Percentiles rank a stretch among this genome's conserved stretches.
Conservation (phyloP, 2,329 filamentous ascomycete genomes). For the Verticillium dahliae region DNA sequence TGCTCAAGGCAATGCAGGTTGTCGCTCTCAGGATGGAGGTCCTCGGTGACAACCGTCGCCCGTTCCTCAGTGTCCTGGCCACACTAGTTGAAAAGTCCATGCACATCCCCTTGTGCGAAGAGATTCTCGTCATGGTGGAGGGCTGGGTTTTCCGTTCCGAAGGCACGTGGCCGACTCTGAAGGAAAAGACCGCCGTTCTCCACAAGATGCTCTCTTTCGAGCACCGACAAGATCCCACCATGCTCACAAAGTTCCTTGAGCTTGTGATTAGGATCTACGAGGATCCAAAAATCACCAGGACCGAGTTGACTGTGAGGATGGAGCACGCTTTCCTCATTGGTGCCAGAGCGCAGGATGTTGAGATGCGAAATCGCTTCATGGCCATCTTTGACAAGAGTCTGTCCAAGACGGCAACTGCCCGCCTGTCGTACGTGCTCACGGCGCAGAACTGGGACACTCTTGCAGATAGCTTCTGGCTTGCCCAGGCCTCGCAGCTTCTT, state of each 20-base stretch:
- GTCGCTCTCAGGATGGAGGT: conserved; percentile 88
- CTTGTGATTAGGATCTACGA: conserved; percentile 98
- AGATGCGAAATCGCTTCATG: conserved; percentile 97
- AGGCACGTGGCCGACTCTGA: conserved; percentile 92
- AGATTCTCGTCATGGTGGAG: conserved; percentile 90
- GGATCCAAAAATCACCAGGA: conserved; percentile 89
- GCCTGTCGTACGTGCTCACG: conserved; percentile 81
- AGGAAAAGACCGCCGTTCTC: conserved; percentile 98
- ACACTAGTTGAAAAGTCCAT: conserved; percentile 93
- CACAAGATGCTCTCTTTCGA: conserved; percentile 99
- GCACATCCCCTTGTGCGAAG: conserved; percentile 79
- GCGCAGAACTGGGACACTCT: conserved; percentile 97
- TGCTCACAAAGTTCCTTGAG: conserved; percentile 89
- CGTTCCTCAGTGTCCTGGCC: conserved; percentile 91
- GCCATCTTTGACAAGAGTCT: conserved; percentile 91
- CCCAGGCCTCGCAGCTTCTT: conserved; percentile 88
- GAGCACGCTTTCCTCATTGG: conserved; percentile 98
- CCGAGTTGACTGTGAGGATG: conserved; percentile 92
- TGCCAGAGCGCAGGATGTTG: conserved; percentile 84
- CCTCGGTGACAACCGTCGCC: conserved; percentile 81
- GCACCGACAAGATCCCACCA: conserved; percentile 70
- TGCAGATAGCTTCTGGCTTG: conserved; percentile 91
- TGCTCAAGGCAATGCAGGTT: conserved; percentile 92
- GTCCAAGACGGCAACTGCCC: conserved; percentile 83
- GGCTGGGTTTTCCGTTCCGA: conserved; percentile 93